Evolutionary conservation across 148 eudicot species (phyloP), one percentile per base, ranked within the genome.

Genomic region (Vaccinium darrowii): DNA sequence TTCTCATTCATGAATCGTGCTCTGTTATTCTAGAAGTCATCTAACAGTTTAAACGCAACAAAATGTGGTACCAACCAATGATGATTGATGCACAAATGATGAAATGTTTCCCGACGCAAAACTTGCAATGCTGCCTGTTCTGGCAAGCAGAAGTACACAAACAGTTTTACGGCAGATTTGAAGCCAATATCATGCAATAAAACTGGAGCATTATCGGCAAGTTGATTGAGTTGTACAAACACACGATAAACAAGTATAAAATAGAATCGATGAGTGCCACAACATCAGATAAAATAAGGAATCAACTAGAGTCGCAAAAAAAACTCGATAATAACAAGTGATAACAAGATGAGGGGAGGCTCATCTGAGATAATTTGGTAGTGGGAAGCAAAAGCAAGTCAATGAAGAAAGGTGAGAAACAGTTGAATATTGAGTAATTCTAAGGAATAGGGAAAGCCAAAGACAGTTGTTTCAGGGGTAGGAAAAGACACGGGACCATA

Each of bases 371-470:
- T 67, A 60, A 21, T 60, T 60, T 67, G 73, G 73, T 25, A 39
- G 1, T 11, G 74, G 74, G 74, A 7, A 27, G 25, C 39, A 27
- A 27, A 25, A 30, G 39, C 10, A 11, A 71, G 30, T 21, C 47
- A 33, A 72, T 15, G 49, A 36, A 76, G 79, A 47, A 76, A 21
- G 30, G 56, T 19, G 14, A 3, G 16, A 19, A 49, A 47, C 56
- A 76, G 27, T 76, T 76, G 30, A 49, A 76, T 49, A 54, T 49
- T 1, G 14, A 47, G 54, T 47, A 18, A n/a, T 76, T 49, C 27
- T 49, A 76, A 50, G 25, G 30, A 76, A 15, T 76, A 49, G 56
- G 56, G 79, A 51, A 76, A 49, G 79, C 30, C 79, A 76, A 39
- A 47, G 56, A 76, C 13, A 1, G 11, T n/a, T 39, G 51, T 43